Conservation (phyloP, 2,329 filamentous ascomycete species). For the Davidsoniella virescens region DNA sequence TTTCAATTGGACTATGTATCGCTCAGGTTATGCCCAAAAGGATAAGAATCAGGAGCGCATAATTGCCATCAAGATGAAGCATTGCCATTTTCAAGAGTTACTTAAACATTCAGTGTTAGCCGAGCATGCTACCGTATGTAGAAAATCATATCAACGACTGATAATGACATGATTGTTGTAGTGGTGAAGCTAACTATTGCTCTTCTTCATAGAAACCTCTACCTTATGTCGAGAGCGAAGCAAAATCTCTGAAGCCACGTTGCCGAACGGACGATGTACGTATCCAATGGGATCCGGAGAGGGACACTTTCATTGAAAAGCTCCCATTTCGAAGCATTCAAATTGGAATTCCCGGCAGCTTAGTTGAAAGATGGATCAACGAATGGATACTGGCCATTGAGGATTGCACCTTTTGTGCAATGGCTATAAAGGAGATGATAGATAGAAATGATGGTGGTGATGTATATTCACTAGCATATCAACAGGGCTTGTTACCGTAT, state of each 20-base stretch:
- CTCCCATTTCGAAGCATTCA: constrained; percentile 41
- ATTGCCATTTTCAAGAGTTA: constrained; percentile 31
- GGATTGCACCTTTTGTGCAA: constrained; percentile 40
- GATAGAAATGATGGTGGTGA: constrained; percentile 17
- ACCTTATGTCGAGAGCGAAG: too few relatives aligned
- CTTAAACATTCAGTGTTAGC: constrained; percentile 23
- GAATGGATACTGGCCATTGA: constrained; percentile 38
- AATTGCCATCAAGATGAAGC: constrained; percentile 39
- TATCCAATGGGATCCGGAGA: constrained; percentile 51
- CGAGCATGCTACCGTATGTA: constrained; percentile 13
- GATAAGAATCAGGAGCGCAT: constrained; percentile 36
- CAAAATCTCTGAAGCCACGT: too few relatives aligned
- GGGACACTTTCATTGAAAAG: constrained; percentile 28
- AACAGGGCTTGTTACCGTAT: neutral
- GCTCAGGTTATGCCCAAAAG: constrained; percentile 43
- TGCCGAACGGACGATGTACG: constrained; percentile 22
- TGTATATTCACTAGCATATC: too few relatives aligned
- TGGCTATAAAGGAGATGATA: constrained; percentile 29
- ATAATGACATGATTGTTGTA: neutral
- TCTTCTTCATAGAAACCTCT: too few relatives aligned
- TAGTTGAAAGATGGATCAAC: constrained; percentile 30
- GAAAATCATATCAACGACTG: neutral
- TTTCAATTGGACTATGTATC: constrained; percentile 50
- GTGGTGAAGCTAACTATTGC: too few relatives aligned
- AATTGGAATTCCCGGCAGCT: constrained; percentile 36